phyloP scores from a whole-genome alignment of 192 early-diverging fungal species.

The Coemansia sp. region DNA sequence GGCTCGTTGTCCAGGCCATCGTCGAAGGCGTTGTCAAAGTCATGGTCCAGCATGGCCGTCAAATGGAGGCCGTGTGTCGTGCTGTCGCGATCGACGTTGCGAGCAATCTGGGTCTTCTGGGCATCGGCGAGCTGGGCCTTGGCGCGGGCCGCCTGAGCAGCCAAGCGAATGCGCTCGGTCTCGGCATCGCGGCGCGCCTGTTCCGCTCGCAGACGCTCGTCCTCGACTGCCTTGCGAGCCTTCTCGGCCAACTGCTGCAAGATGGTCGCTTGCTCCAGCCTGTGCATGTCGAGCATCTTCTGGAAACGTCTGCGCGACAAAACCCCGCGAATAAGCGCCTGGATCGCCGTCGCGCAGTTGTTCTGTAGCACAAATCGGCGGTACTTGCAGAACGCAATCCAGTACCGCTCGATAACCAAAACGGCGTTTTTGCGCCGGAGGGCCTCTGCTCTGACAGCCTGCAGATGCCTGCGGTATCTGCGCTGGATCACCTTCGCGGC shows the following conservation, averaged over 20 bases:
- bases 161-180: slow-evolving; percentile 12
- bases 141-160: slow-evolving; percentile 27
- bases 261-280: neutral
- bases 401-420: slow-evolving; percentile 29
- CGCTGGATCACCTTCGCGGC: slow-evolving; percentile 33
- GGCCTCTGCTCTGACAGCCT: slow-evolving; percentile 8
- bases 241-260: slow-evolving; percentile 10
- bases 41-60: neutral
- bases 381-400: slow-evolving; percentile 6
- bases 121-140: slow-evolving; percentile 19
- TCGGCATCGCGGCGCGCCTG: slow-evolving; percentile 24
- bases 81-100: neutral
- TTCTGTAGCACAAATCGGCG: neutral
- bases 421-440: slow-evolving; percentile 20
- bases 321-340: slow-evolving; percentile 19
- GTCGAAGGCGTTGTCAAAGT: neutral
- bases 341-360: neutral
- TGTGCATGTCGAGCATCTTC: slow-evolving; percentile 12
- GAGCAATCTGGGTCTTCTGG: slow-evolving; percentile 4
- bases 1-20: slow-evolving; percentile 3
- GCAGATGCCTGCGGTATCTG: slow-evolving; percentile 26
- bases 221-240: slow-evolving; percentile 10
- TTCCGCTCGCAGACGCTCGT: slow-evolving; percentile 22
- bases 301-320: slow-evolving; percentile 10
- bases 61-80: neutral